Conservation (phyloP, 1,284 basidiomycete species). For the Trametes sp. region DNA sequence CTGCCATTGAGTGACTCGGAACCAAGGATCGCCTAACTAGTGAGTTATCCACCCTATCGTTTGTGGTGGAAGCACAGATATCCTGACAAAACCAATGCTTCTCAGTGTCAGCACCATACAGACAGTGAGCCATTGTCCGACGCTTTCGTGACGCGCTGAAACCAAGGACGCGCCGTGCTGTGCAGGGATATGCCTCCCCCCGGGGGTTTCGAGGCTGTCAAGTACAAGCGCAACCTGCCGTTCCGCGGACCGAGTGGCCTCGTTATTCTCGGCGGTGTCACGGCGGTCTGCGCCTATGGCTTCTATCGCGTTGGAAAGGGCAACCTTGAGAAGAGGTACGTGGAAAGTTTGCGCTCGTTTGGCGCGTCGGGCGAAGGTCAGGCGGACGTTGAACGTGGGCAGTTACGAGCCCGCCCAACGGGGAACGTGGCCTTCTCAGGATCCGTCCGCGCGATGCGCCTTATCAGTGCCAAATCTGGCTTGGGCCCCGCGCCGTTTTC, state of each 20-base stretch:
- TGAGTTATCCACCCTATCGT: conserved; percentile 28
- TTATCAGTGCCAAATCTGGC: conserved; percentile 50
- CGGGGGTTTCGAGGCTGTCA: conserved; percentile 92
- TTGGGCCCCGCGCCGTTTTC: conserved; percentile 29
- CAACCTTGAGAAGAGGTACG: conserved; percentile 93
- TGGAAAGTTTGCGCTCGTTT: conserved; percentile 33
- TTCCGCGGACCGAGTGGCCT: conserved; percentile 90
- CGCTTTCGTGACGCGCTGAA: conserved; percentile 23
- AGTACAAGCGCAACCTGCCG: conserved; percentile 97
- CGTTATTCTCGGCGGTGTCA: conserved; percentile 86
- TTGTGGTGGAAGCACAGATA: conserved; percentile 15
- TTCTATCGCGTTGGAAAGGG: conserved; percentile 93
- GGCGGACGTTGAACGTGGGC: conserved; percentile 70
- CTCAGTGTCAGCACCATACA: conserved; percentile 69
- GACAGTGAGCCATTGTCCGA: conserved; percentile 58
- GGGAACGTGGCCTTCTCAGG: conserved; percentile 67
- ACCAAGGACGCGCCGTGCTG: conserved; percentile 25
- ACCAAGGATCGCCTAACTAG: conserved; percentile 25
- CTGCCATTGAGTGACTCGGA: conserved; percentile 21
- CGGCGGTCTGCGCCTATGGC: conserved; percentile 88
- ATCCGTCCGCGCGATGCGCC: conserved; percentile 68
- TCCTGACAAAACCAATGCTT: conserved; percentile 26
- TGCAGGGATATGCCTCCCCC: conserved; percentile 93
- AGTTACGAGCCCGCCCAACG: conserved; percentile 58
- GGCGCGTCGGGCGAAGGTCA: conserved; percentile 49